Evolutionary conservation across 108 stramenopile species (phyloP).

Genomic region (Nannochloropsis granulata): DNA sequence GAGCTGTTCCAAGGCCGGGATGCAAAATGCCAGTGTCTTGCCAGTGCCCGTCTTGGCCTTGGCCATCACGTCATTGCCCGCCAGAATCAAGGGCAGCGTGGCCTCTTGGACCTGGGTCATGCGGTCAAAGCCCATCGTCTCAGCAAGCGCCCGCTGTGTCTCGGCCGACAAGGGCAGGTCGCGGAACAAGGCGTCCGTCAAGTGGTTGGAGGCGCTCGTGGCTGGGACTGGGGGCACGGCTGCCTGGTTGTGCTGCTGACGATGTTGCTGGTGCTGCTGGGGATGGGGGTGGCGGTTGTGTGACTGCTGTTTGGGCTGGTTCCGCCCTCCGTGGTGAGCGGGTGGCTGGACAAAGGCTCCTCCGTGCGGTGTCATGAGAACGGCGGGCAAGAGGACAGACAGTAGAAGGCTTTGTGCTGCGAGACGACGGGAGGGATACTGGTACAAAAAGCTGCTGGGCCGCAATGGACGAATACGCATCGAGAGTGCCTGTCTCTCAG

Average conservation of each 20-base stretch:
- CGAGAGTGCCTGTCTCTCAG: not conserved
- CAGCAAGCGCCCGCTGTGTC: conserved; percentile 39
- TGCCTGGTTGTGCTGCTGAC: not conserved
- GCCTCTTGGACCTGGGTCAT: conserved; percentile 83
- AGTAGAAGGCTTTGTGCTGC: not conserved
- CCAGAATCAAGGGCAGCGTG: conserved; percentile 45
- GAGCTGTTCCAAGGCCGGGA: conserved; percentile 51
- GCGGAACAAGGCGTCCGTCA: conserved; percentile 3
- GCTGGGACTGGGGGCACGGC: not conserved
- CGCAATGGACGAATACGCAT: not conserved
- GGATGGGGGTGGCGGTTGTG: not conserved
- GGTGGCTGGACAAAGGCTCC: not conserved
- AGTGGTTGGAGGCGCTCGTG: conserved; percentile 3
- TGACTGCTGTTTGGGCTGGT: not conserved
- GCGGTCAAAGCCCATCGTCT: conserved; percentile 48
- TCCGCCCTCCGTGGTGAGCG: not conserved
- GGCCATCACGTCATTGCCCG: conserved; percentile 64
- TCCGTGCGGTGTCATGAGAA: not conserved
- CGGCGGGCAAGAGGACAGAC: not conserved
- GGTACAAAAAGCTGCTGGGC: not conserved
- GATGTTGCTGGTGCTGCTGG: not conserved
- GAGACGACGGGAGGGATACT: not conserved
- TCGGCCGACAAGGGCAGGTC: conserved; percentile 1
- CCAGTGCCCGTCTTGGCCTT: conserved; percentile 85
- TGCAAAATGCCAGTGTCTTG: conserved; percentile 60